Base-by-base conservation (phyloP, 2,329 filamentous ascomycete species). In the Sporothrix pseudoabietina region DNA sequence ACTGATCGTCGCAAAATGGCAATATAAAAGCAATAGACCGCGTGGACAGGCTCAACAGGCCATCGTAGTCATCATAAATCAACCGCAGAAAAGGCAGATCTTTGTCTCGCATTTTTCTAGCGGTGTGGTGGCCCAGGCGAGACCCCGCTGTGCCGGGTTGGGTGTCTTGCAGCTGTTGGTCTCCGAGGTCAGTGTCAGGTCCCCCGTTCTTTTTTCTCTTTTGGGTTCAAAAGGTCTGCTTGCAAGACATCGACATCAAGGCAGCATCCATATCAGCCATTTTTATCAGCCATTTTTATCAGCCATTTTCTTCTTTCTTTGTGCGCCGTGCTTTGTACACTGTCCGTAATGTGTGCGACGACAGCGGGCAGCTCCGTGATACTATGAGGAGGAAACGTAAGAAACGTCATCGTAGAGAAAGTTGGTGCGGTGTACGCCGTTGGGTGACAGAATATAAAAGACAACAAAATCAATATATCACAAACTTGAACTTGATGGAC, bases 131-230 rank as follows among this genome's bases (percentile, higher is more conserved):
- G 30, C 30, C 39, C 39, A 47, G 39, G 10, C 61, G n/a, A 65
- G 39, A 65, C 22, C 61, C 61, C 61, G 39, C 61, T 65, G 61
- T 65, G 47, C 61, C 61, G 35, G 47, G 61, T 65, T 65, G 61
- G 39, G 39, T 44, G 61, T 65, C 61, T 65, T 65, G 61, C 61
- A 65, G 61, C 61, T 30, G 26, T 32, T 61, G n/a, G 8, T 8
- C 35, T 16, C 54, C 54, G 26, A 32, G 26, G 26, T 26, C 32
- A 63, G 19, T 6, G 10, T 16, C 9, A 44, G 59, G 9, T 6
- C 35, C 59, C 35, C 35, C 35, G 16, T 10, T 22, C 16, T 35
- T 57, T 3, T 41, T 22, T 66, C 61, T 47, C n/a, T 44, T 65
- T 63, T 63, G 59, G 59, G 59, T 65, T 35, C 44, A 65, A 35